Percentiles rank a stretch among this genome's conserved stretches.
Conservation (phyloP, 805 yeast genomes). For the Wickerhamomyces canadensis region DNA sequence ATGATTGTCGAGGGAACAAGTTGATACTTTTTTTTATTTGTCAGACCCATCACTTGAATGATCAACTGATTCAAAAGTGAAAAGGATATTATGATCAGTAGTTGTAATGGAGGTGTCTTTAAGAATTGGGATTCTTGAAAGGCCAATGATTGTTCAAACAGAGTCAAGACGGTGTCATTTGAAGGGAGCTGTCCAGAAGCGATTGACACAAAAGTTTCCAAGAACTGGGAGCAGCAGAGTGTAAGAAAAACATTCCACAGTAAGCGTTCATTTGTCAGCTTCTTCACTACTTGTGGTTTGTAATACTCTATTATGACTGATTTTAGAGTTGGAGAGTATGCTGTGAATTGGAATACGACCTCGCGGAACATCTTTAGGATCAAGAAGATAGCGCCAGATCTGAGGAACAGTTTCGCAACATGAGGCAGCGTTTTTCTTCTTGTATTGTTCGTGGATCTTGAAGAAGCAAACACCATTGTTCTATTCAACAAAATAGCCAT, state of each 20-base stretch:
- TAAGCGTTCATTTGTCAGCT: constrained; percentile 19
- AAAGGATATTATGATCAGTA: constrained; percentile 45
- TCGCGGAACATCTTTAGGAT: constrained; percentile 16
- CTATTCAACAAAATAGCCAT: constrained; percentile 56
- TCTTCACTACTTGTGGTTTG: not conserved
- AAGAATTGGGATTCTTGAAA: constrained; percentile 63
- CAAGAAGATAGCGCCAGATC: constrained; percentile 31
- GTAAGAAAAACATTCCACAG: constrained; percentile 55
- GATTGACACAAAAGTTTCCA: constrained; percentile 60
- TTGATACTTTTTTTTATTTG: constrained; percentile 47
- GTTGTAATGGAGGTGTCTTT: constrained; percentile 46
- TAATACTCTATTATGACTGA: constrained; percentile 4
- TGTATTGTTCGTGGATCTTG: constrained; percentile 24
- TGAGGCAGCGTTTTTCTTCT: constrained; percentile 18
- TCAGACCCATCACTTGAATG: constrained; percentile 57
- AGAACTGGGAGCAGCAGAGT: constrained; percentile 54
- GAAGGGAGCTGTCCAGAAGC: constrained; percentile 51
- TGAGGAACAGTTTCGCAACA: constrained; percentile 29
- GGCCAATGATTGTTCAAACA: constrained; percentile 71
- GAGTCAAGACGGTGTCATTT: constrained; percentile 62
- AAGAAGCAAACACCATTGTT: constrained; percentile 51
- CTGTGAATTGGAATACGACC: not conserved
- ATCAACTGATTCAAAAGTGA: constrained; percentile 54
- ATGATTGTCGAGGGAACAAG: constrained; percentile 58
- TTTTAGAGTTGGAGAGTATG: not conserved